These are phyloP conservation scores for Peniophora sp. DNA, from an alignment of 1,284 basidiomycete genomes.

Conservation along the genomic window DNA sequence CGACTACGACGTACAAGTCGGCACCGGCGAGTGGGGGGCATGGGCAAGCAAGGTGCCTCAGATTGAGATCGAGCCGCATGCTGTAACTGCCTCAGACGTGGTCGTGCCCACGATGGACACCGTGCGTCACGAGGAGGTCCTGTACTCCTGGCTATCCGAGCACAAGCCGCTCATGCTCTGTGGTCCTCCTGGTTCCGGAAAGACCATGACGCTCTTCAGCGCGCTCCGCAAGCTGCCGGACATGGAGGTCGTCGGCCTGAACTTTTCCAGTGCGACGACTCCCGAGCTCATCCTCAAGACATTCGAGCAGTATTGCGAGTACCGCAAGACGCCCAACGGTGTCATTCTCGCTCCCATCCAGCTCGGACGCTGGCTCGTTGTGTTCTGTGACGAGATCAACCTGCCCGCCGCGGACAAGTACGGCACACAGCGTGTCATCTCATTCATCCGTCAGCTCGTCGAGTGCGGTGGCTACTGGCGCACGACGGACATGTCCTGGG, in stretches of 20 bases:
- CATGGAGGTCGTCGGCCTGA: slow-evolving; percentile 98
- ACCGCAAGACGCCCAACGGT: slow-evolving; percentile 96
- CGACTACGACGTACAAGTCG: slow-evolving; percentile 91
- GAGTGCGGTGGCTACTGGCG: slow-evolving; percentile 96
- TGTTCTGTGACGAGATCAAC: slow-evolving; percentile 99
- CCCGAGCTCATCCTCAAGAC: slow-evolving; percentile 98
- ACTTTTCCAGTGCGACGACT: slow-evolving; percentile 98
- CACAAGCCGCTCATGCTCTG: slow-evolving; percentile 99
- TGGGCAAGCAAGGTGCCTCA: slow-evolving; percentile 93
- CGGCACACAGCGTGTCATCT: slow-evolving; percentile 97
- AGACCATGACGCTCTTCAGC: slow-evolving; percentile 99
- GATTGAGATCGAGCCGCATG: slow-evolving; percentile 95
- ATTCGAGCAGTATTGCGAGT: slow-evolving; percentile 99
- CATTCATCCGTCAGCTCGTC: slow-evolving; percentile 95
- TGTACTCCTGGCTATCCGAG: slow-evolving; percentile 98
- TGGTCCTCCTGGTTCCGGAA: slow-evolving; percentile 97
- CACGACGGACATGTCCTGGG: slow-evolving; percentile 93
- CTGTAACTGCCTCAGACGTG: slow-evolving; percentile 91
- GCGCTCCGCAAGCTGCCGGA: slow-evolving; percentile 96
- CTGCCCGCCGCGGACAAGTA: slow-evolving; percentile 97
- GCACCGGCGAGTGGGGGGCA: slow-evolving; percentile 80
- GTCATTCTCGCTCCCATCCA: slow-evolving; percentile 90
- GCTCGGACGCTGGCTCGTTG: slow-evolving; percentile 96
- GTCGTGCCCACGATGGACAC: slow-evolving; percentile 99
- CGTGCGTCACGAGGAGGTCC: slow-evolving; percentile 95